Evolutionary conservation across 2,329 filamentous ascomycete species (phyloP).

Genomic region (Beauveria medogensis): DNA sequence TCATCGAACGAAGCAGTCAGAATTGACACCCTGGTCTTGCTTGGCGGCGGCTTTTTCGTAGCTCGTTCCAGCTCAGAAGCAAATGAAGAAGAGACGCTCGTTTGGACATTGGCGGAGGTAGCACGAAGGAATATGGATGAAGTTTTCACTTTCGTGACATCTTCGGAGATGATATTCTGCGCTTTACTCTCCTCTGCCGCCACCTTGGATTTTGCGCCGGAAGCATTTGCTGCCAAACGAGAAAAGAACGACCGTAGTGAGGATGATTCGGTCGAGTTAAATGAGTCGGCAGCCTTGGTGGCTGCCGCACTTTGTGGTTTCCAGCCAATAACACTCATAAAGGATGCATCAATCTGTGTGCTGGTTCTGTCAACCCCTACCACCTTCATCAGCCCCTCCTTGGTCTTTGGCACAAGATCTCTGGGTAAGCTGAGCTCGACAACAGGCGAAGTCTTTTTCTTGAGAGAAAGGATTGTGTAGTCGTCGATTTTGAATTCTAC

Average conservation of each 20-base stretch:
- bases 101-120: conserved; percentile 74
- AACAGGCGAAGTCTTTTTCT: conserved; percentile 79
- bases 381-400: conserved; percentile 84
- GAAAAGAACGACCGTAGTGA: conserved; percentile 76
- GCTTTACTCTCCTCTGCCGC: conserved; percentile 54
- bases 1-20: conserved; percentile 89
- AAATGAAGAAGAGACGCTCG: conserved; percentile 64
- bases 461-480: conserved; percentile 68
- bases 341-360: conserved; percentile 84
- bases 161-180: conserved; percentile 58
- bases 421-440: conserved; percentile 63
- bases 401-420: conserved; percentile 74
- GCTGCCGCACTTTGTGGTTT: conserved; percentile 46
- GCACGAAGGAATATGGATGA: conserved; percentile 84
- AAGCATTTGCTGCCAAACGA: conserved; percentile 53
- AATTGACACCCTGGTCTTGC: conserved; percentile 75
- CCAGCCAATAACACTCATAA: conserved; percentile 83
- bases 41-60: conserved; percentile 94
- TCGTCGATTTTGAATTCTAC: conserved; percentile 91
- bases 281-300: conserved; percentile 39
- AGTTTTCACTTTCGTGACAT: conserved; percentile 61
- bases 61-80: conserved; percentile 84
- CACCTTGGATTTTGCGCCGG: conserved; percentile 46
- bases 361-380: conserved; percentile 73
- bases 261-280: conserved; percentile 41